Evolutionary conservation across 192 early-diverging fungal species (phyloP).

Genomic region (Coemansia sp.): DNA sequence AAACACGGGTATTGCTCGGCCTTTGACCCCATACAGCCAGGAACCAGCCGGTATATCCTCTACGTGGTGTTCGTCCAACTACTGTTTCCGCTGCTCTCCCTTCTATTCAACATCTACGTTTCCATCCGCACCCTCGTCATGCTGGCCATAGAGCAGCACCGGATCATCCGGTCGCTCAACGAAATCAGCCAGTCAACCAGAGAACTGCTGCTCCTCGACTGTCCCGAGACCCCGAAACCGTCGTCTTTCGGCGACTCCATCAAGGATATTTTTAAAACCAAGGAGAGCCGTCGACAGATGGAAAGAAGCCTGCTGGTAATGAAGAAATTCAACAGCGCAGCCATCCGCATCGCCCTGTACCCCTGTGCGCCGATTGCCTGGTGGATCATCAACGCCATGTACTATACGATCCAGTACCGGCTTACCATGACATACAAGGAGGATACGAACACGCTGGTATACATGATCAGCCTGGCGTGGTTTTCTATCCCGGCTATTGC

Average conservation of each 20-base stretch:
- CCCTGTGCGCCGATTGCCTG: slow-evolving; percentile 10
- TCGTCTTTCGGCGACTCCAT: background rate
- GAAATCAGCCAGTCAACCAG: background rate
- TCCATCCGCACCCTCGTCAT: background rate
- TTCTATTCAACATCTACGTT: slow-evolving; percentile 1
- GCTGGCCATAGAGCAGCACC: background rate
- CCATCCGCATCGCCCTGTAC: slow-evolving; percentile 17
- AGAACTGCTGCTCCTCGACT: background rate
- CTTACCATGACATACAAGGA: slow-evolving; percentile 8
- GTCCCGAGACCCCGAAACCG: background rate
- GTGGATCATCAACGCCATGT: slow-evolving; percentile 7
- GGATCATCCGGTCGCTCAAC: slow-evolving; percentile 3
- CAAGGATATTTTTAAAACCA: background rate
- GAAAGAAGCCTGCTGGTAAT: slow-evolving; percentile 1
- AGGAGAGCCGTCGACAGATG: background rate
- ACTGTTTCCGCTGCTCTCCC: background rate
- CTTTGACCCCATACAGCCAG: background rate
- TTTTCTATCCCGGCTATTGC: slow-evolving; percentile 7
- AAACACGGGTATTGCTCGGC: slow-evolving; percentile 11
- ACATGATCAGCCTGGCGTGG: slow-evolving; percentile 4
- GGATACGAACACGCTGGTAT: background rate
- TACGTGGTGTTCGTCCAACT: slow-evolving; percentile 8
- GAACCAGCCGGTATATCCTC: background rate
- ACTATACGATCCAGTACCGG: slow-evolving; percentile 8
- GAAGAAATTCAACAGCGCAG: slow-evolving; percentile 9